phyloP scores from a whole-genome alignment of 257 asterid species.

The Lithospermum erythrorhizon region DNA sequence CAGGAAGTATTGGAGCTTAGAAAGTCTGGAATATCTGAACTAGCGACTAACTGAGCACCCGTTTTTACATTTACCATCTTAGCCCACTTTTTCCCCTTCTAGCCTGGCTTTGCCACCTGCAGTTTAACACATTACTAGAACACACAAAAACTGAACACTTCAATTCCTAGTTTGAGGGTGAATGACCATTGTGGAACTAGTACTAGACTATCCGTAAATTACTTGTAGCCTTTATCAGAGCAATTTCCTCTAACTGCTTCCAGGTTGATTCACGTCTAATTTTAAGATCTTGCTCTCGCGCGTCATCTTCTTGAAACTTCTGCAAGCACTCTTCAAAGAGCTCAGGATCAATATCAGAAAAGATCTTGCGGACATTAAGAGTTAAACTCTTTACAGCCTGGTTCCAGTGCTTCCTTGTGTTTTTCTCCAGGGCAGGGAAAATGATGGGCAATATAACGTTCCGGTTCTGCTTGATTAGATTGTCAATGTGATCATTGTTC shows the following conservation, averaged over 20 bases:
- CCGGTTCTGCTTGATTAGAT: slow-evolving; percentile 79
- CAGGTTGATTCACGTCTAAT: slow-evolving; percentile 55
- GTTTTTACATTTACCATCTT: slow-evolving; percentile 16
- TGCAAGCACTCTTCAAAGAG: slow-evolving; percentile 67
- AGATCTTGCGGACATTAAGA: slow-evolving; percentile 75
- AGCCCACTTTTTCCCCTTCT: slow-evolving; percentile 15
- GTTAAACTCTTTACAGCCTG: slow-evolving; percentile 84
- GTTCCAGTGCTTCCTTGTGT: slow-evolving; percentile 76
- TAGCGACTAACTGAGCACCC: slow-evolving; percentile 16
- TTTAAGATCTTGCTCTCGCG: slow-evolving; percentile 39
- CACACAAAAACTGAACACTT: slow-evolving; percentile 8
- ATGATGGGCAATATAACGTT: slow-evolving; percentile 64
- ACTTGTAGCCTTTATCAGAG: slow-evolving; percentile 45
- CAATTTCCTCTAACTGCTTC: slow-evolving; percentile 66
- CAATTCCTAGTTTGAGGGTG: slow-evolving; percentile 25
- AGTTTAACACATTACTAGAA: slow-evolving; percentile 15
- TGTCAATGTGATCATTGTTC: slow-evolving; percentile 84
- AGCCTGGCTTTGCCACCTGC: slow-evolving; percentile 22
- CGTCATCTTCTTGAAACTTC: slow-evolving; percentile 66
- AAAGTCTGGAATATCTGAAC: slow-evolving; percentile 15
- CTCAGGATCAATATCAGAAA: slow-evolving; percentile 58
- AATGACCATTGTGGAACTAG: no score
- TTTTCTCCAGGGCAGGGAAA: slow-evolving; percentile 65
- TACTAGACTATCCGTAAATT: slow-evolving; percentile 40
- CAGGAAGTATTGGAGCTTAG: slow-evolving; percentile 20